A percentile compares a stretch with the other conserved stretches of the same genome.
Conservation (phyloP, 768 basidiomycete species). For the Suillus sp. region DNA sequence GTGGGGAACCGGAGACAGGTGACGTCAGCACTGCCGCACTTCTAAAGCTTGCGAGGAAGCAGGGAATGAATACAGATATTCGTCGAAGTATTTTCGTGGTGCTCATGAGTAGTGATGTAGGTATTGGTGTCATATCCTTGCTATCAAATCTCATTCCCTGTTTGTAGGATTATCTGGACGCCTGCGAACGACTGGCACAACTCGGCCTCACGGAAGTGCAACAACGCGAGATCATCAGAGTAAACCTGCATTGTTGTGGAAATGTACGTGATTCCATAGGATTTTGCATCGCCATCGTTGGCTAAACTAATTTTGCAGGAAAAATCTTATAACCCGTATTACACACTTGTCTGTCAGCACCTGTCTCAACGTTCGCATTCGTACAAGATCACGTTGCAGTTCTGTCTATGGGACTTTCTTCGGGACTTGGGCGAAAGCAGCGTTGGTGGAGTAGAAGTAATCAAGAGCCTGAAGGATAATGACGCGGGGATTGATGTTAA, state of each 20-base stretch:
- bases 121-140: constrained; percentile 24
- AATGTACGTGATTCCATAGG: constrained; percentile 55
- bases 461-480: constrained; percentile 59
- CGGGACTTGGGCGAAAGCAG: constrained; percentile 84
- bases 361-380: constrained; percentile 79
- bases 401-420: constrained; percentile 95
- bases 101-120: constrained; percentile 92
- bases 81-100: constrained; percentile 89
- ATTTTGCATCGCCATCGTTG: not conserved
- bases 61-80: constrained; percentile 99
- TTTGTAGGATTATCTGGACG: constrained; percentile 90
- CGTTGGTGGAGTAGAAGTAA: constrained; percentile 78
- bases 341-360: constrained; percentile 84
- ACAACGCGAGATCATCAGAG: constrained; percentile 93
- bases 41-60: constrained; percentile 81
- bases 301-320: constrained; percentile 47
- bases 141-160: not conserved
- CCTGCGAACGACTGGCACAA: constrained; percentile 85
- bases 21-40: constrained; percentile 46
- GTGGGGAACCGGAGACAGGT: constrained; percentile 29
- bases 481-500: constrained; percentile 48
- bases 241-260: constrained; percentile 89
- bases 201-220: constrained; percentile 85
- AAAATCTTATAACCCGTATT: constrained; percentile 93
- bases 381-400: constrained; percentile 91